Evolutionary conservation across 164 flowering plant genomes (phyloP), one percentile per base, ranked within the genome.

Genomic region (Hamamelis virginiana): DNA sequence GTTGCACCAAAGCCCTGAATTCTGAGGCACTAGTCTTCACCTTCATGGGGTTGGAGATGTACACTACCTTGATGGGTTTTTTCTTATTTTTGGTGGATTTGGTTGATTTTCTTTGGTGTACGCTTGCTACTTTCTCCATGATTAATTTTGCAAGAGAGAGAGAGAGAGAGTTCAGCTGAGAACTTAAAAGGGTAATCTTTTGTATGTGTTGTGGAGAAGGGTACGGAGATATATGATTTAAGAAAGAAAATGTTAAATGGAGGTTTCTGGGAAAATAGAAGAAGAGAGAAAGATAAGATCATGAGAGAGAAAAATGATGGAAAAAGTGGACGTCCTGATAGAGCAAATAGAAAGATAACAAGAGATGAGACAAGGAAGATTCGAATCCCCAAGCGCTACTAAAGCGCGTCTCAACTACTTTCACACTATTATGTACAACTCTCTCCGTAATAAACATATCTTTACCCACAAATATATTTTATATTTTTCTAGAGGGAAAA

Each of bases 31-130:
- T 64, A 27, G 71, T 51, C 66, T 75, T 72, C 46, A 77, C 61
- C 68, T 52, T 75, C 66, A 72, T 75, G 62, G 83, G 83, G 71
- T 73, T 80, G 22, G 81, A 75, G 53, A 80, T 80, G 75, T 80
- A 80, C 16, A 80, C 83, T 0, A 80, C 83, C 50, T 73, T 80
- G 46, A 80, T 19, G 5, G 75, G 69, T 10, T 69, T 64, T 3
- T 59, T 74, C 66, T 63, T 72, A 27, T 48, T 15, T 27, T 66
- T 72, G 14, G 64, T 28, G n/a, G 27, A 53, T 28, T 51, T 67
- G 62, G 19, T 47, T 4, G 71, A 16, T 73, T 62, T 69, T 18
- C 59, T 66, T 44, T 59, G 47, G 6, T 65, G 62, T 4, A 69
- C 57, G 58, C 65, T 27, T 1, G 23, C 19, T 16, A n/a, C 44